phyloP scores from a whole-genome alignment of 257 asterid species.

The Solanum piurae region DNA sequence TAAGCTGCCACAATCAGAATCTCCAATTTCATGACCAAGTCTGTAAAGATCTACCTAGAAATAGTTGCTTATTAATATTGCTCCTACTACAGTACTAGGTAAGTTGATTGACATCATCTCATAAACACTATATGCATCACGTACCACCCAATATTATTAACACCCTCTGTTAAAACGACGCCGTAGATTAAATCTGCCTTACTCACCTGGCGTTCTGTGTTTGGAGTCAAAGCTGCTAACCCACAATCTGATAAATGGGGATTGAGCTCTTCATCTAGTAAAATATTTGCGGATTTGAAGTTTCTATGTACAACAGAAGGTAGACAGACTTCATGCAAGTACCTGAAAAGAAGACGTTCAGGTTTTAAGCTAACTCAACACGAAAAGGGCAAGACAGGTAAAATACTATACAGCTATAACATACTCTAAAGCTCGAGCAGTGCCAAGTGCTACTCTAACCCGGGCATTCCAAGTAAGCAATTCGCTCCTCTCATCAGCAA shows the following conservation, averaged over 20 bases:
- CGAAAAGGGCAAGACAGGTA: neutral
- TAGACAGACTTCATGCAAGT: constrained; percentile 97
- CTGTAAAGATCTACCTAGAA: neutral
- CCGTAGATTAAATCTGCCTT: neutral
- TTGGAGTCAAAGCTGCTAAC: constrained; percentile 76
- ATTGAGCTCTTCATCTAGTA: constrained; percentile 86
- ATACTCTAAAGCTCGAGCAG: constrained; percentile 98
- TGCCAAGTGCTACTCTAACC: constrained; percentile 93
- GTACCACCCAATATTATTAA: neutral
- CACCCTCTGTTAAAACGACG: neutral
- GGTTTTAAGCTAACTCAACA: constrained; percentile 1
- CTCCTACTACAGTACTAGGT: neutral
- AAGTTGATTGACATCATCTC: neutral
- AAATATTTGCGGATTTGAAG: constrained; percentile 87
- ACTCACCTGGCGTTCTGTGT: constrained; percentile 82
- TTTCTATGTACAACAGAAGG: constrained; percentile 94
- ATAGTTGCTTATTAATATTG: neutral
- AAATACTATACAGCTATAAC: constrained; percentile 11
- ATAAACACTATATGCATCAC: neutral
- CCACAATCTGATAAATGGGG: constrained; percentile 96
- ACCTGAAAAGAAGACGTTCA: constrained; percentile 37
- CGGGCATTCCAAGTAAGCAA: constrained; percentile 96
- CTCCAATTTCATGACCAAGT: neutral
- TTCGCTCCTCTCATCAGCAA: constrained; percentile 78
- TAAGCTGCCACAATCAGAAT: neutral